Conservation (phyloP, 805 yeast species). For the Sugiyamaella chiloensis region DNA sequence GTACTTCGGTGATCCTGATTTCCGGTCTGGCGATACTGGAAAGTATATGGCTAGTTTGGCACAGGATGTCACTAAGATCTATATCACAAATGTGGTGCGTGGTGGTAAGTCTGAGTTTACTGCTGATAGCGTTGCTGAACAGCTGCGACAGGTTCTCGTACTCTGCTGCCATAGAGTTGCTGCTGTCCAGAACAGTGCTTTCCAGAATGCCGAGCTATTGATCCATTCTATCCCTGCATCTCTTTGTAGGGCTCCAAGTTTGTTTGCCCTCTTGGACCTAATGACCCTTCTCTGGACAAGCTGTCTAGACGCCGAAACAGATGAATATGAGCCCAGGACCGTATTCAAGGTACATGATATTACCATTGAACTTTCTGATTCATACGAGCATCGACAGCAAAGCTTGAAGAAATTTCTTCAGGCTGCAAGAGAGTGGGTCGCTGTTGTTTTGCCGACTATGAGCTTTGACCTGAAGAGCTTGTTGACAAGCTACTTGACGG, state of each 20-base stretch:
- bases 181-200: constrained; percentile 74
- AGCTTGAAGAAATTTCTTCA: constrained; percentile 60
- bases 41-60: constrained; percentile 66
- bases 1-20: constrained; percentile 85
- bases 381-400: constrained; percentile 67
- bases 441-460: constrained; percentile 52
- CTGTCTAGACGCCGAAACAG: constrained; percentile 76
- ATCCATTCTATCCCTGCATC: constrained; percentile 69
- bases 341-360: constrained; percentile 54
- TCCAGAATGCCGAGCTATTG: constrained; percentile 68
- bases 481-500: constrained; percentile 71
- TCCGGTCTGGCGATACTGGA: constrained; percentile 63
- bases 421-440: constrained; percentile 67
- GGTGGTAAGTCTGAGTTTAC: constrained; percentile 57
- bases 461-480: constrained; percentile 74
- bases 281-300: constrained; percentile 74
- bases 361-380: constrained; percentile 63
- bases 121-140: constrained; percentile 58
- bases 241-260: constrained; percentile 67
- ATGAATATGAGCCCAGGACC: constrained; percentile 81
- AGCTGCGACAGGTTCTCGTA: constrained; percentile 63
- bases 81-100: constrained; percentile 46
- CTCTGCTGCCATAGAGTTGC: constrained; percentile 75
- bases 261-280: constrained; percentile 78
- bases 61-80: constrained; percentile 54